Percentiles rank a stretch among this genome's conserved stretches.
Evolutionary conservation across 345 rosid species (phyloP).

Genomic region (Heritiera littoralis): DNA sequence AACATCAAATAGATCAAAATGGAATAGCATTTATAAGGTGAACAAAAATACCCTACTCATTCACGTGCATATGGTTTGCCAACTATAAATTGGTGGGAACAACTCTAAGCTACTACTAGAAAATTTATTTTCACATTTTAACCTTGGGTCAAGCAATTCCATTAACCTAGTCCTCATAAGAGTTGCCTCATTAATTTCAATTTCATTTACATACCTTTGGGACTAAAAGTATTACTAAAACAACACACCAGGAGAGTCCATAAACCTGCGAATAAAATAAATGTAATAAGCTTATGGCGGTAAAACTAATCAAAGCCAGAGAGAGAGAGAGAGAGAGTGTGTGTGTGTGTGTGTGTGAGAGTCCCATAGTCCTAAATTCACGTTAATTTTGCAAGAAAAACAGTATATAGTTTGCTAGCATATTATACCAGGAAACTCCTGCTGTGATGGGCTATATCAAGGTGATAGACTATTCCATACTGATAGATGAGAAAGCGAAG

Average conservation of each 20-base stretch:
- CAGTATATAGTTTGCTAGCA: slow-evolving; percentile 11
- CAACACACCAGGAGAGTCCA: slow-evolving; percentile 39
- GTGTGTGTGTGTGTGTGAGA: too few species aligned
- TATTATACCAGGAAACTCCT: slow-evolving; percentile 49
- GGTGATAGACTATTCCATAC: slow-evolving; percentile 64
- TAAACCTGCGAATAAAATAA: slow-evolving; percentile 26
- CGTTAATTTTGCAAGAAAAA: background rate
- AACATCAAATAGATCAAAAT: background rate
- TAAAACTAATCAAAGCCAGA: too few species aligned
- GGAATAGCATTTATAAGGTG: slow-evolving; percentile 13
- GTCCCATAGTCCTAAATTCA: background rate
- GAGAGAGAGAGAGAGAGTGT: background rate
- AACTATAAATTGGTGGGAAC: background rate
- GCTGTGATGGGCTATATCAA: slow-evolving; percentile 39
- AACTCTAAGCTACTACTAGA: background rate
- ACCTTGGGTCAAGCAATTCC: background rate
- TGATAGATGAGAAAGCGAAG: slow-evolving; percentile 63
- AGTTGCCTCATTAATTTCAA: background rate
- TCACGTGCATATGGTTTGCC: background rate
- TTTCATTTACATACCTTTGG: slow-evolving; percentile 34
- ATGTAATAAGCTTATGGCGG: background rate
- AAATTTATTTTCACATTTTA: background rate
- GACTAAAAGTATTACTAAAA: slow-evolving; percentile 30
- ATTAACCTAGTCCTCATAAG: slow-evolving; percentile 1
- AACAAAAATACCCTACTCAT: background rate